Conservation (phyloP, 1,284 basidiomycete species). For the Cryptococcus sp. region DNA sequence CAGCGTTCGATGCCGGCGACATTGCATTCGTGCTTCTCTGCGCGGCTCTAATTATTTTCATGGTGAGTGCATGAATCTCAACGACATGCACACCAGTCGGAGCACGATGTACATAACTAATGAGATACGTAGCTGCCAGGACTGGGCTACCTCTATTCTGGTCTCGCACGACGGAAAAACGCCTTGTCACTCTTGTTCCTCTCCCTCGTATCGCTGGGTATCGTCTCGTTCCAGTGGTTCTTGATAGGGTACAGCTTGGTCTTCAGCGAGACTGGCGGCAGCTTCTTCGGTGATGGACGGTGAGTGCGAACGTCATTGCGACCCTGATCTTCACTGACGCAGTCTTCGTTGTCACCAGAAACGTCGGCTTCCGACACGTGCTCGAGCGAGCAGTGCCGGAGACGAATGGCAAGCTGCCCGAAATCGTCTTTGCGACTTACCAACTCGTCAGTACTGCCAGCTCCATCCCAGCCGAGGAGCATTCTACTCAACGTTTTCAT, state of each 20-base stretch:
- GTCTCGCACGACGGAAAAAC: conserved; percentile 70
- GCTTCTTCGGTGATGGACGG: conserved; percentile 64
- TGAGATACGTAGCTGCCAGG: conserved; percentile 57
- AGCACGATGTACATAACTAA: not conserved
- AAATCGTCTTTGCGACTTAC: conserved; percentile 73
- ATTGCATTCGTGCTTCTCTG: conserved; percentile 79
- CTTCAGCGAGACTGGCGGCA: conserved; percentile 68
- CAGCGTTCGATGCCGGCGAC: conserved; percentile 71
- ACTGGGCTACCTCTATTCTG: conserved; percentile 83
- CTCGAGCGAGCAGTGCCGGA: conserved; percentile 74
- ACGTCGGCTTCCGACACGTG: conserved; percentile 64
- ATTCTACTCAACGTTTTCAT: not conserved
- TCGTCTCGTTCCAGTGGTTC: conserved; percentile 80
- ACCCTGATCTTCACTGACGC: not conserved
- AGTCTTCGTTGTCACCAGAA: conserved; percentile 27
- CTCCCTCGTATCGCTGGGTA: conserved; percentile 68
- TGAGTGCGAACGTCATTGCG: conserved; percentile 17
- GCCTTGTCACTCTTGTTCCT: conserved; percentile 58
- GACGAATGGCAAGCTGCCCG: conserved; percentile 58
- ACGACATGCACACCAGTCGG: too few relatives aligned
- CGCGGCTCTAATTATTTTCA: conserved; percentile 71
- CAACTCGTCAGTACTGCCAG: conserved; percentile 63
- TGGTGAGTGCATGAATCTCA: conserved; percentile 35
- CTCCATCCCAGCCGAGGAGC: not conserved
- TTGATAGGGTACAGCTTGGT: conserved; percentile 82